phyloP scores from a whole-genome alignment of 257 asterid genomes.

The Gynochthodes officinalis region DNA sequence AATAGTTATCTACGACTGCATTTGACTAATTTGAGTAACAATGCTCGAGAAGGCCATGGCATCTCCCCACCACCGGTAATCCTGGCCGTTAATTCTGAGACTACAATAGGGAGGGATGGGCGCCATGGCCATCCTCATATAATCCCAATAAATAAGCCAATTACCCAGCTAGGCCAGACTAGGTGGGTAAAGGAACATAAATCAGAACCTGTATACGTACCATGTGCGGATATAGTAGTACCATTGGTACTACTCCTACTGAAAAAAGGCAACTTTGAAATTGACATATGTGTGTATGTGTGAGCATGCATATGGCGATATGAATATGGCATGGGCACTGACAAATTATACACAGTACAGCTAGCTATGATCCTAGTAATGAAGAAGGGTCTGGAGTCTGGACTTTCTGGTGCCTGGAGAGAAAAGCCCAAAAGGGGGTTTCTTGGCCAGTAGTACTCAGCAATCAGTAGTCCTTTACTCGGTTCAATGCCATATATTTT shows the following conservation, averaged over 20 bases:
- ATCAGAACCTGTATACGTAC: constrained; percentile 15
- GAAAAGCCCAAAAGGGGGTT: no score
- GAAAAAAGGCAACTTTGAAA: not conserved
- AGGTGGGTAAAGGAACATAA: not conserved
- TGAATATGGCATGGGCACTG: constrained; percentile 3
- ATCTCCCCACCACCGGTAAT: not conserved
- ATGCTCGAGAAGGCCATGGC: constrained; percentile 6
- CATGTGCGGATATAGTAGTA: not conserved
- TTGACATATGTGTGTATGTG: not conserved
- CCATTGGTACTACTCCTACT: no score
- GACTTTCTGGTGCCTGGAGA: not conserved
- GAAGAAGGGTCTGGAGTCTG: not conserved
- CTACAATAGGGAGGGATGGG: not conserved
- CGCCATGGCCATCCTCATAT: not conserved
- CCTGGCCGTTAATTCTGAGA: constrained; percentile 5
- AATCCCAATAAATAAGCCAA: constrained; percentile 8
- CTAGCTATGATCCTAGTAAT: constrained; percentile 1
- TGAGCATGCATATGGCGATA: no score
- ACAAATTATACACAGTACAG: not conserved
- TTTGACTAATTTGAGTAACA: not conserved
- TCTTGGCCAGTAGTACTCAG: no score
- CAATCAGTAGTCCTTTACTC: not conserved
- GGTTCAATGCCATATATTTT: not conserved
- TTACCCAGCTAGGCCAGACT: no score
- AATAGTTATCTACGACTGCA: not conserved